These are phyloP conservation scores for Trichoderma sp. DNA, from an alignment of 2,329 filamentous ascomycete species.

Conservation along the genomic window DNA sequence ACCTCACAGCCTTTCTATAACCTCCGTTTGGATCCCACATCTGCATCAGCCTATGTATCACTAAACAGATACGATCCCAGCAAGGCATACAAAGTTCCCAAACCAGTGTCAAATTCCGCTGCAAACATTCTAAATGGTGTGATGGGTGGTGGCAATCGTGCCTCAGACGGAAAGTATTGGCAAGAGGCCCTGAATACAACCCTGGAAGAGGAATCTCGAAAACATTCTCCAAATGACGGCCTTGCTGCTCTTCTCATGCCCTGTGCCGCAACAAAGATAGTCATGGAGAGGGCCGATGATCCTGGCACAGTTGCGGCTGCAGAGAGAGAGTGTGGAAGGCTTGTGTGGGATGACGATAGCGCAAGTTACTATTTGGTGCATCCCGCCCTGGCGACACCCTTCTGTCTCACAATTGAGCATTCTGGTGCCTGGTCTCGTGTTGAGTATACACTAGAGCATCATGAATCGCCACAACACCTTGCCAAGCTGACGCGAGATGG, in stretches of 20 bases:
- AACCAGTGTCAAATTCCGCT: slow-evolving; percentile 29
- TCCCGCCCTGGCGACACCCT: slow-evolving; percentile 63
- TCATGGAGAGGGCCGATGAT: slow-evolving; percentile 61
- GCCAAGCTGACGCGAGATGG: slow-evolving; percentile 62
- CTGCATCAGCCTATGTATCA: slow-evolving; percentile 61
- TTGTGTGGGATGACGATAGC: slow-evolving; percentile 70
- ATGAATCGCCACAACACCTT: slow-evolving; percentile 61
- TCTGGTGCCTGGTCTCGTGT: slow-evolving; percentile 60
- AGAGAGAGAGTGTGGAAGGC: slow-evolving; percentile 67
- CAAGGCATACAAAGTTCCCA: slow-evolving; percentile 54
- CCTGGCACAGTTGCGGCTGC: slow-evolving; percentile 61
- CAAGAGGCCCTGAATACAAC: slow-evolving; percentile 59
- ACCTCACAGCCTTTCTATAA: slow-evolving; percentile 65
- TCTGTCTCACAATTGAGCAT: slow-evolving; percentile 60
- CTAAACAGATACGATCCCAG: slow-evolving; percentile 61
- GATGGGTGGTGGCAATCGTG: slow-evolving; percentile 31
- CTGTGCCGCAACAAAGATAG: slow-evolving; percentile 62
- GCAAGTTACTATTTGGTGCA: slow-evolving; percentile 63
- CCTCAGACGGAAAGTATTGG: slow-evolving; percentile 52
- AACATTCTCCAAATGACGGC: slow-evolving; percentile 59
- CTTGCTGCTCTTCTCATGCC: slow-evolving; percentile 71
- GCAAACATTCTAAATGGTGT: slow-evolving; percentile 37
- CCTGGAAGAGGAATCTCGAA: slow-evolving; percentile 56
- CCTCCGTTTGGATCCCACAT: slow-evolving; percentile 64
- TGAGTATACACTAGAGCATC: slow-evolving; percentile 66